Evolutionary conservation across 257 asterid genomes (phyloP).

Genomic region (Datura wrightii): DNA sequence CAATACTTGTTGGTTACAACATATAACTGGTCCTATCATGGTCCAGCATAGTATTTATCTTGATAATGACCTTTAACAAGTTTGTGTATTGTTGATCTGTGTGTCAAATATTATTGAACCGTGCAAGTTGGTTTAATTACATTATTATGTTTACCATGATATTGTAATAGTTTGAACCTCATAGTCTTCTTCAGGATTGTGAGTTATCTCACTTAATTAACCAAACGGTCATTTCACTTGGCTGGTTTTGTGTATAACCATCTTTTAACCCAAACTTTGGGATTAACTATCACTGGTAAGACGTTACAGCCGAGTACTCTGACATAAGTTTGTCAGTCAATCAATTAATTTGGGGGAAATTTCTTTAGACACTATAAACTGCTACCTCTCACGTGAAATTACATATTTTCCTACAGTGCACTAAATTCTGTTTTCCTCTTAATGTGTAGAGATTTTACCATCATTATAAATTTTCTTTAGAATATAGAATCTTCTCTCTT

Average conservation of each 20-base stretch:
- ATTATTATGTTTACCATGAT: background rate
- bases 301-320: background rate
- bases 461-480: background rate
- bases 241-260: background rate
- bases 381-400: background rate
- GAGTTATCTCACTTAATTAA: background rate
- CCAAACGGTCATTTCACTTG: background rate
- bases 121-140: background rate
- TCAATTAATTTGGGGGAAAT: background rate
- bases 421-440: background rate
- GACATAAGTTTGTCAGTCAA: background rate
- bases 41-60: background rate
- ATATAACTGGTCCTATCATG: background rate
- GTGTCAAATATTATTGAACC: background rate
- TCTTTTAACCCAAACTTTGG: background rate
- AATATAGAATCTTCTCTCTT: background rate
- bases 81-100: background rate
- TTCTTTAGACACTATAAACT: background rate
- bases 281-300: background rate
- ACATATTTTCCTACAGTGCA: background rate
- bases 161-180: background rate
- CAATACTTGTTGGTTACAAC: conserved; percentile 1
- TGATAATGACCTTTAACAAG: background rate
- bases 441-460: background rate
- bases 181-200: background rate